Base-by-base conservation (phyloP, 257 asterid species). In the Solanum clarkiae region DNA sequence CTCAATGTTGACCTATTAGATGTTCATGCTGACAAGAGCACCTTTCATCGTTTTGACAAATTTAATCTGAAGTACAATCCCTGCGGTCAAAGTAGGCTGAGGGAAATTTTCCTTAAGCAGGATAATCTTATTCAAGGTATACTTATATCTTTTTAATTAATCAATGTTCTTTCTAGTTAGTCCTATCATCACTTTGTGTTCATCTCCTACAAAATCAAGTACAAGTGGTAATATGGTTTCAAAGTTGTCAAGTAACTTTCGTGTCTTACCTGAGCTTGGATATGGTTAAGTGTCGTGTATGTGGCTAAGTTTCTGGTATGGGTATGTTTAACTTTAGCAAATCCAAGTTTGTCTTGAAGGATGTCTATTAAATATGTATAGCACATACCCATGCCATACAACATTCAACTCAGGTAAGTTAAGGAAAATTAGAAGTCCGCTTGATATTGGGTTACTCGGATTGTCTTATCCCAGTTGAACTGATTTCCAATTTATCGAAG, bases 11-110 rank as follows among this genome's bases (percentile, higher is more conserved):
- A 96, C 87, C 94, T 96, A 36, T 90, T 96, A 68, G 99, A 96
- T 85, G 99, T 96, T 88, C 99, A 96, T 90, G 99, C 99, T 85
- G 99, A 96, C 93, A 96, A 96, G 91, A 96, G 99, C 93, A 96
- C 99, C 82, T 96, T 96, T 88, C 99, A 96, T 90, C 99, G 99
- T 72, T 95, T 96, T 85, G 99, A 96, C 96, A 96, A 96, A 86
- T 96, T 96, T 87, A 96, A 96, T 91, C 92, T 96, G 88, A 96
- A 96, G 94, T 96, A 96, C 77, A 96, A 96, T 90, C 99, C 99
- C 47, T 96, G 99, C 86, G 99, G 99, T 80, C 99, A 96, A 92
- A 96, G 99, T 90, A 95, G 99, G 90, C 90, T 96, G 85, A 93
- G 99, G 88, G 98, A 96, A 91, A 96, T 96, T 81, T 96, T 96